Conservation (phyloP, 192 early-diverging fungal species). For the Coemansia asiatica region DNA sequence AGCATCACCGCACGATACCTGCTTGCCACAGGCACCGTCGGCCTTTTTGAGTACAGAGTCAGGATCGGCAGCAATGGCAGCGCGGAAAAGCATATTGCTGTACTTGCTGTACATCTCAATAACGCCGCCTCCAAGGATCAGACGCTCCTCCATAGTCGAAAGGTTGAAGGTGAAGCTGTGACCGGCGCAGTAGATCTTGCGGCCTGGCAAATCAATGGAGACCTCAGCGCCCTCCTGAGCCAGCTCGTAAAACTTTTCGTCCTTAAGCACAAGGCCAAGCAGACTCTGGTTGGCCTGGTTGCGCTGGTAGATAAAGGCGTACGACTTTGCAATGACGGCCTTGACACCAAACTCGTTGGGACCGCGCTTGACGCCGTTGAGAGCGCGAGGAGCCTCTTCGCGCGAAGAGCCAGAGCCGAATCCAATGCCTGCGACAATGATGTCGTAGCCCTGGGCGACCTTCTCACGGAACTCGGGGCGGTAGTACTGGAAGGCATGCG, state of each 20-base stretch:
- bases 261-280: conserved; percentile 69
- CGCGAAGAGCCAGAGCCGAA: conserved; percentile 78
- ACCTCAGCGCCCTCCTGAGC: conserved; percentile 74
- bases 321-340: conserved; percentile 80
- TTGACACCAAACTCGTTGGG: conserved; percentile 50
- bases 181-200: conserved; percentile 62
- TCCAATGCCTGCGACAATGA: conserved; percentile 71
- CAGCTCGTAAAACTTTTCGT: conserved; percentile 74
- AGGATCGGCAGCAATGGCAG: conserved; percentile 64
- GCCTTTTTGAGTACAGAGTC: conserved; percentile 53
- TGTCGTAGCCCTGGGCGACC: conserved; percentile 63
- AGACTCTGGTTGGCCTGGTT: conserved; percentile 86
- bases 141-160: conserved; percentile 72
- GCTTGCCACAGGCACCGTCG: conserved; percentile 48
- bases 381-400: conserved; percentile 76
- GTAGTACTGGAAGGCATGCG: conserved; percentile 70
- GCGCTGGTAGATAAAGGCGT: conserved; percentile 78
- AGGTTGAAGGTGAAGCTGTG: conserved; percentile 63
- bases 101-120: conserved; percentile 81
- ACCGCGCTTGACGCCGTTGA: conserved; percentile 57
- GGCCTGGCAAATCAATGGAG: conserved; percentile 65
- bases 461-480: conserved; percentile 72
- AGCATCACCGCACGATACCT: conserved; percentile 41
- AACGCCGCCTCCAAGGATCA: conserved; percentile 72
- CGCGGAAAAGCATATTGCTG: conserved; percentile 71